Evolutionary conservation across 2,329 filamentous ascomycete species (phyloP), one percentile per base, ranked within the genome.

Genomic region (Ceratocystis smalleyi): DNA sequence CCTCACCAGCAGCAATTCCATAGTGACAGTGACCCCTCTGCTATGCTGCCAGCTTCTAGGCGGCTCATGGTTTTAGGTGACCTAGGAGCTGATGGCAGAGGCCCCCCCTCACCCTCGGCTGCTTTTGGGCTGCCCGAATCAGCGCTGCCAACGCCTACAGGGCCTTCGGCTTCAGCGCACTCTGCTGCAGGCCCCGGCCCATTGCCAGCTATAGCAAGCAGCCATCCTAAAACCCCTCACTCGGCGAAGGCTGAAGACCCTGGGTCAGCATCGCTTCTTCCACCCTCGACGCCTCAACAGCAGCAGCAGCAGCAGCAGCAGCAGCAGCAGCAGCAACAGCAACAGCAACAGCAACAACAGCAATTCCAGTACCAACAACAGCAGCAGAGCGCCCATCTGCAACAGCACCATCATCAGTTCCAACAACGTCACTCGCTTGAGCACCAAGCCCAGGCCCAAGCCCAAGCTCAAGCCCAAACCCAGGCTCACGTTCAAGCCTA

Each of bases 381-480:
- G 54, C 71, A 59, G 55, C 70, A 66, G 55, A 72, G 71, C 32
- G 69, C 70, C 60, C 67, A 67, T 17, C 70, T 69, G 65, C 66
- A 63, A 7, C 64, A 65, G 67, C 66, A 71, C 27, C 70, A 69
- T 63, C 69, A 63, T 43, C 69, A 40, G 67, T 62, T 69, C 10
- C 57, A 35, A 32, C 72, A 70, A 68, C 70, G 55, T 6, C 64
- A 59, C 43, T 43, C 59, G 43, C 51, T 45, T 5, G 67, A 68
- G 27, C 69, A 30, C 30, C 63, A 61, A 5, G 51, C 22, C 45
- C 63, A 64, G 7, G 43, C 63, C 45, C 62, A 63, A 32, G 62
- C 51, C 32, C 62, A 64, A 12, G 57, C 57, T 32, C 63, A 64
- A 10, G 63, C 57, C 32, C 63, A 60, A n/a, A 43, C 51, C 12